Evolutionary conservation across 495 filamentous ascomycete species (phyloP).

Genomic region (Penicillium maclennaniae): DNA sequence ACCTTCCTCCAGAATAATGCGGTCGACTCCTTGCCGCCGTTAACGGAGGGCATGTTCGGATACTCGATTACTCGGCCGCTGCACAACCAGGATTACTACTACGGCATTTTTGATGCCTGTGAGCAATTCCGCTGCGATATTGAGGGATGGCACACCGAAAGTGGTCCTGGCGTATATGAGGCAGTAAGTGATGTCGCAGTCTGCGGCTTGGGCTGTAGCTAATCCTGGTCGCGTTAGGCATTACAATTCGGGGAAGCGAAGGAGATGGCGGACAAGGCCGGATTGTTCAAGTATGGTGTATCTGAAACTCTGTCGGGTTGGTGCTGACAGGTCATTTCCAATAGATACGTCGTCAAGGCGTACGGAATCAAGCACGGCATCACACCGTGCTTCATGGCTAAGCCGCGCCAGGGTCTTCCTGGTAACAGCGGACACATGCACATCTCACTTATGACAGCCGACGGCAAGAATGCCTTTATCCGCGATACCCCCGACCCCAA

Average conservation of each 20-base stretch:
- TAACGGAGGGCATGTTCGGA: conserved; percentile 98
- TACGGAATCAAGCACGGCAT: conserved; percentile 82
- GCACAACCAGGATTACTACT: conserved; percentile 93
- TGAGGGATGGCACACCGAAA: conserved; percentile 98
- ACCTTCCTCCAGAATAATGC: conserved; percentile 70
- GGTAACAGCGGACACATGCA: conserved; percentile 97
- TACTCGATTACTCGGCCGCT: conserved; percentile 91
- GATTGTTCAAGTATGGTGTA: conserved; percentile 75
- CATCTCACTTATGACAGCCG: conserved; percentile 66
- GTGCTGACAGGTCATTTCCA: not conserved
- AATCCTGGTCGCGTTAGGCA: conserved; percentile 44
- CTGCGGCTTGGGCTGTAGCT: conserved; percentile 2
- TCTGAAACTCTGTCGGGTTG: not conserved
- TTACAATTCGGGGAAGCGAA: conserved; percentile 80
- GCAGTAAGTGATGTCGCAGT: conserved; percentile 52
- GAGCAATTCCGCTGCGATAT: conserved; percentile 75
- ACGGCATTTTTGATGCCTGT: conserved; percentile 83
- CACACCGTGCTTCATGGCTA: conserved; percentile 99
- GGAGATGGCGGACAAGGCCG: conserved; percentile 85
- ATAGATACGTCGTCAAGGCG: conserved; percentile 77
- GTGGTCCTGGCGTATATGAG: conserved; percentile 92
- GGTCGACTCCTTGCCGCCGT: conserved; percentile 61
- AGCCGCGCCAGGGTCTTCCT: conserved; percentile 81
- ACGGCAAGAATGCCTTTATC: conserved; percentile 72
- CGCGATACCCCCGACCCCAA: conserved; percentile 66